Conservation (phyloP, 2,329 filamentous ascomycete genomes). For the Anthostomella pinea region DNA sequence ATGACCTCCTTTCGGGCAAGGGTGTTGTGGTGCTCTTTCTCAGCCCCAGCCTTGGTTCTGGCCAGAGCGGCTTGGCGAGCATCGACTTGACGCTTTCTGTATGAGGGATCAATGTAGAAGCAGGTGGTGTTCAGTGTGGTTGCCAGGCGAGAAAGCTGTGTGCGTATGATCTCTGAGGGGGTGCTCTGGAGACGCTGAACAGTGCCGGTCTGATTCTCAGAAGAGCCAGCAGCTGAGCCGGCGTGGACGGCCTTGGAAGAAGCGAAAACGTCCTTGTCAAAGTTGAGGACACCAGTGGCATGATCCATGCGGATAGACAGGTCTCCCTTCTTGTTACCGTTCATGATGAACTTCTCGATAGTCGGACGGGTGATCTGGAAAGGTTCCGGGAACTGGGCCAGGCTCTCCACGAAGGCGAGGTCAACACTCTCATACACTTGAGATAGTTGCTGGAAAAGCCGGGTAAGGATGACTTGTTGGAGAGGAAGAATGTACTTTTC, state of each 20-base stretch:
- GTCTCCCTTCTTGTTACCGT: conserved; percentile 99
- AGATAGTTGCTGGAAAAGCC: conserved; percentile 97
- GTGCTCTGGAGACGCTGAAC: conserved; percentile 97
- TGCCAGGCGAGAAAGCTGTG: conserved; percentile 86
- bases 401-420: conserved; percentile 85
- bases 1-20: conserved; percentile 87
- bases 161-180: conserved; percentile 93
- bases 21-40: conserved; percentile 83
- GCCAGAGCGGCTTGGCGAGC: conserved; percentile 77
- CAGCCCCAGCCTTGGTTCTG: conserved; percentile 82
- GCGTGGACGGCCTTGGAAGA: conserved; percentile 89
- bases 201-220: conserved; percentile 77
- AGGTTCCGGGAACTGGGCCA: conserved; percentile 93
- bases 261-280: conserved; percentile 97
- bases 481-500: conserved; percentile 93
- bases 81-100: conserved; percentile 77
- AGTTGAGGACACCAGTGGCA: conserved; percentile 89
- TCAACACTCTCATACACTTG: conserved; percentile 99
- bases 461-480: conserved; percentile 97
- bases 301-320: conserved; percentile 95
- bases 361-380: conserved; percentile 88
- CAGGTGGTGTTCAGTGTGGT: conserved; percentile 90
- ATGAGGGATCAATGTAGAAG: conserved; percentile 90
- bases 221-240: conserved; percentile 80
- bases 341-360: conserved; percentile 99